Base-by-base conservation (phyloP, 805 yeast genomes). In the Ogataea trehalophila region DNA sequence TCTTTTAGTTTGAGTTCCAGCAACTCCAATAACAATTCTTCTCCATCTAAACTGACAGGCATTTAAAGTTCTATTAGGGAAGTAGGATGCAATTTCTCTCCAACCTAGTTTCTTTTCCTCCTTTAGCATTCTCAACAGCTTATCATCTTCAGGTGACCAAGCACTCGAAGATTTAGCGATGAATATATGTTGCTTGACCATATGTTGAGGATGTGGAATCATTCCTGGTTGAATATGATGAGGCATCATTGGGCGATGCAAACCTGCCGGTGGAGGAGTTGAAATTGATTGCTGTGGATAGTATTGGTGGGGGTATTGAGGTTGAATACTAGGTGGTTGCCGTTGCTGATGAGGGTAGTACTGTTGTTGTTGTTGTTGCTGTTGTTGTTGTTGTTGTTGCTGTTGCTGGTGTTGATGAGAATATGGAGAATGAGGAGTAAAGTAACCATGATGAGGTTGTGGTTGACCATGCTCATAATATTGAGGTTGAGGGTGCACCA, bases 11-110 rank as follows among this genome's bases (percentile, higher is more conserved):
- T 44, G 47, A 11, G 49, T 43, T 14, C 51, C 55, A 9, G 59
- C 57, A 13, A 60, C 67, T 5, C 76, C 74, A 50, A 69, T 63
- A 31, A 74, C 72, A 17, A 76, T 67, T 52, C 96, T 68, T 63
- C 96, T 76, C 96, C 96, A 88, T 56, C 96, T 77, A 61, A 87
- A 87, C 67, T 87, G 95, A 58, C 95, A 87, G 2, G 95, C 95
- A 61, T 87, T 88, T 35, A 95, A 90, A 2, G 96, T 88, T 61
- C 96, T 71, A 62, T 84, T 84, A 39, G 80, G 75, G 65, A 88
- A 88, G 59, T 85, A 86, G 33, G 82, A 75, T 1, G 94, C 83
- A 43, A 88, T 87, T 55, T 88, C 95, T 64, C 88, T 81, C 96
- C 96, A 88, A 1, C 96, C 96, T 55, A 87, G 73, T 62, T 85